Evolutionary conservation across 192 early-diverging fungal genomes (phyloP), one percentile per base, ranked within the genome.

Genomic region (Coemansia furcata): DNA sequence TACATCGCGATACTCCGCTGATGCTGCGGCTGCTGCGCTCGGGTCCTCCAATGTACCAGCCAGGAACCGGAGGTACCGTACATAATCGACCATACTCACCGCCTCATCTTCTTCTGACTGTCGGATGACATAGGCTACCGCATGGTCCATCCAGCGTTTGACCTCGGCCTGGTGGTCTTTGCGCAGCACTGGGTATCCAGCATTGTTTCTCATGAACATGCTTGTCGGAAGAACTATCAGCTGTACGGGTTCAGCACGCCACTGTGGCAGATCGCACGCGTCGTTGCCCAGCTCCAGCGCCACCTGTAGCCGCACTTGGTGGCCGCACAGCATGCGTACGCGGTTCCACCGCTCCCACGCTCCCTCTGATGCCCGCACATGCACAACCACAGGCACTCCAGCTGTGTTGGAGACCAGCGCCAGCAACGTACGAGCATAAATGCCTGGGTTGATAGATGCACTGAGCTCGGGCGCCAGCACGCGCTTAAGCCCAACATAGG

Each of bases 171-270:
- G 98, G 67, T 94, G 88, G 0, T 61, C 57, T 67, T 93, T 93
- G 32, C 84, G 84, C 32, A 99, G 85, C 39, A 98, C 98, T 10
- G 98, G 96, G 67, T 87, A 96, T 2, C 94, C 93, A 61, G 89
- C 90, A 37, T 77, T 73, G 77, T 98, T 98, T 7, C 69, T 70
- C 6, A 93, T 63, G 65, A 99, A 99, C 36, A 92, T 69, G 17
- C 73, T 40, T 12, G 86, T 87, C 3, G 92, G 88, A 8, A 99
- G 44, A 40, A 94, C 85, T 4, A 97, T 80, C 2, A 85, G 72
- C 62, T 88, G 86, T 19, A 99, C 80, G 0, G 98, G 98, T 67
- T 98, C 96, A 2, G 95, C 90, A 14, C 88, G 72, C 98, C 98
- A 99, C 37, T 73, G 70, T 43, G 50, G 21, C 9, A 78, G 36